A percentile compares a stretch with the other conserved stretches of the same genome.
These are phyloP conservation scores for Nicotiana undulata DNA, from an alignment of 257 asterid species.

Conservation along the genomic window DNA sequence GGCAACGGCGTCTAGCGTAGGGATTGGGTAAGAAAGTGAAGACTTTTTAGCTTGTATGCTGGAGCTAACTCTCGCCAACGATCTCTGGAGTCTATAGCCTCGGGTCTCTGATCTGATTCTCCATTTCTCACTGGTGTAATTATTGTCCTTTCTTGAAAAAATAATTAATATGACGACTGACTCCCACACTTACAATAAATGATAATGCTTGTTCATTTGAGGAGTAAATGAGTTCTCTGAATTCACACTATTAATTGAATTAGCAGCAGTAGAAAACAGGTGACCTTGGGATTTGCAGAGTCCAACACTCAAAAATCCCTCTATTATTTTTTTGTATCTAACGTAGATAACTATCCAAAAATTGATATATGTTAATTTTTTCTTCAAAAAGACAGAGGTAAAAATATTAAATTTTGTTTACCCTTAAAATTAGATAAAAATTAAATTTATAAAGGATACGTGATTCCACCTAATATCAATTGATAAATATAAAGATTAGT, in stretches of 20 bases:
- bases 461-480: too few relatives aligned
- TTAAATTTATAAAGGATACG: too few relatives aligned
- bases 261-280: not conserved
- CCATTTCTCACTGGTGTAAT: not conserved
- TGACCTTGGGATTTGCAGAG: not conserved
- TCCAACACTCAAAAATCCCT: not conserved
- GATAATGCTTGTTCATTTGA: not conserved
- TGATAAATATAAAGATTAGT: too few relatives aligned
- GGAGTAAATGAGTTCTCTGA: constrained; percentile 5
- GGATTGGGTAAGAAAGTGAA: not conserved
- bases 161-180: not conserved
- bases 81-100: not conserved
- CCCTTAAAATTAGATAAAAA: too few relatives aligned
- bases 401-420: too few relatives aligned
- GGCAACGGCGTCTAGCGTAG: constrained; percentile 1
- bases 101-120: not conserved
- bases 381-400: too few relatives aligned
- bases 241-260: constrained; percentile 5
- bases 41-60: not conserved
- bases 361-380: too few relatives aligned
- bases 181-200: constrained; percentile 2
- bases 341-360: not conserved
- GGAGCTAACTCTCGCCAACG: not conserved
- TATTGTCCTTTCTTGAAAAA: not conserved
- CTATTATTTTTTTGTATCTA: too few relatives aligned